A percentile compares a stretch with the other conserved stretches of the same genome.
phyloP scores from a whole-genome alignment of 1,284 basidiomycete genomes.

The Rhodotorula glutinis region DNA sequence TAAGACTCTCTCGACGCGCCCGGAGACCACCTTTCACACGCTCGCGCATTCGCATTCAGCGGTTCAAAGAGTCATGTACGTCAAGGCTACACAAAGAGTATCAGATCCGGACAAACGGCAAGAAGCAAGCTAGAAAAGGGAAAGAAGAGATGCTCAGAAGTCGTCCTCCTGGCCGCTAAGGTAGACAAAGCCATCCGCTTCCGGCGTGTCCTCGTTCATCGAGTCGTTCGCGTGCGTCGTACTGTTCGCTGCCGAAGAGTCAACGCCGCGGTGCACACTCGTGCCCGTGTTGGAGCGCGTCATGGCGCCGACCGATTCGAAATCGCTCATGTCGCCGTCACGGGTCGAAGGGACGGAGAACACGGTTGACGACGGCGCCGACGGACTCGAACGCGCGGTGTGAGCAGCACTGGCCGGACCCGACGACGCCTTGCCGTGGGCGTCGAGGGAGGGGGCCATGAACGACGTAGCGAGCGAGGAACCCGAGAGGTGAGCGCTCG shows the following conservation, averaged over 20 bases:
- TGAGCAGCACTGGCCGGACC: too few species aligned
- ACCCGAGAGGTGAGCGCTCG: background rate
- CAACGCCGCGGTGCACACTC: slow-evolving; percentile 4
- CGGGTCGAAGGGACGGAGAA: slow-evolving; percentile 6
- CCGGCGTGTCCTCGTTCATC: slow-evolving; percentile 1
- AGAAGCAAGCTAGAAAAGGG: background rate
- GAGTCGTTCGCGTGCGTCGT: slow-evolving; percentile 1
- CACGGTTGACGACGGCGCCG: slow-evolving; percentile 15
- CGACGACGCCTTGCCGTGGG: slow-evolving; percentile 3
- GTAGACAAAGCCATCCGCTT: background rate
- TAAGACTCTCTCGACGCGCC: too few species aligned
- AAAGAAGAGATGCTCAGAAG: background rate
- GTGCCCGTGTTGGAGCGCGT: background rate
- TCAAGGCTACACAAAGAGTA: too few species aligned
- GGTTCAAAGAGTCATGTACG: too few species aligned
- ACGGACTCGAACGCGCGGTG: background rate
- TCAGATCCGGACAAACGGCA: background rate
- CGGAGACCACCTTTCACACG: too few species aligned
- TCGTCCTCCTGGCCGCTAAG: slow-evolving; percentile 10
- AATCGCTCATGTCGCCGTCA: slow-evolving; percentile 13
- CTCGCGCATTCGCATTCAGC: too few species aligned
- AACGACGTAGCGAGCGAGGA: slow-evolving; percentile 22
- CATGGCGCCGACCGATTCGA: slow-evolving; percentile 15
- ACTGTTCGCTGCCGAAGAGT: slow-evolving; percentile 1
- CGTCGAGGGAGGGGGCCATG: slow-evolving; percentile 26